phyloP scores from a whole-genome alignment of 2,329 filamentous ascomycete genomes.

The Coniochaeta sp. region DNA sequence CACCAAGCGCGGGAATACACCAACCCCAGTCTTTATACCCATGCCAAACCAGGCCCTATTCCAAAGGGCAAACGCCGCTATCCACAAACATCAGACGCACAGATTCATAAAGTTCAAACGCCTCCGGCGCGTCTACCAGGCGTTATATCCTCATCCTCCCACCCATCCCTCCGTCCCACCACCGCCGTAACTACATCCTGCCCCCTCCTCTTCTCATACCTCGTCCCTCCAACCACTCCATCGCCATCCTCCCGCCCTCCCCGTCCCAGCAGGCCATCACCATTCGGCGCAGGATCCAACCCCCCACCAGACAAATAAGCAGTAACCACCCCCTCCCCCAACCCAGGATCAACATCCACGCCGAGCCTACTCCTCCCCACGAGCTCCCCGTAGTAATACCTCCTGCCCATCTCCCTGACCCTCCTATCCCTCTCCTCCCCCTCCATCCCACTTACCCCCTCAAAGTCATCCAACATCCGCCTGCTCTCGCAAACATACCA shows the following conservation, averaged over 20 bases:
- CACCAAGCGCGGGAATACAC: too few species aligned
- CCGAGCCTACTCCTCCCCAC: constrained; percentile 15
- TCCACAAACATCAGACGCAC: neutral
- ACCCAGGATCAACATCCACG: constrained; percentile 15
- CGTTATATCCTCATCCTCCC: neutral
- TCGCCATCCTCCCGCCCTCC: neutral
- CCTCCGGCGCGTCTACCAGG: neutral
- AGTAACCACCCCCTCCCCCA: constrained; percentile 7
- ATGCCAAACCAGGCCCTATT: too few species aligned
- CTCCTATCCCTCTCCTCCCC: constrained; percentile 16
- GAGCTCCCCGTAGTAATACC: constrained; percentile 25
- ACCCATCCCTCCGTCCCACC: neutral
- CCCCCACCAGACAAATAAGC: constrained; percentile 3
- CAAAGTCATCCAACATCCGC: constrained; percentile 17
- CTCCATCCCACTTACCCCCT: constrained; percentile 17
- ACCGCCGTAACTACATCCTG: neutral
- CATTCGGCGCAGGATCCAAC: neutral
- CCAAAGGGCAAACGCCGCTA: too few species aligned
- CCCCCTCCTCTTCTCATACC: neutral
- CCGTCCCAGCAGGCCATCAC: neutral
- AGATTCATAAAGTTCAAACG: too few species aligned
- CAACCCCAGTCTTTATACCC: too few species aligned
- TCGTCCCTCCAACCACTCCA: neutral
- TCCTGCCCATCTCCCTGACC: constrained; percentile 18
- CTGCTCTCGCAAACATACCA: constrained; percentile 26